phyloP scores from a whole-genome alignment of 257 asterid species.

The Verbena officinalis region DNA sequence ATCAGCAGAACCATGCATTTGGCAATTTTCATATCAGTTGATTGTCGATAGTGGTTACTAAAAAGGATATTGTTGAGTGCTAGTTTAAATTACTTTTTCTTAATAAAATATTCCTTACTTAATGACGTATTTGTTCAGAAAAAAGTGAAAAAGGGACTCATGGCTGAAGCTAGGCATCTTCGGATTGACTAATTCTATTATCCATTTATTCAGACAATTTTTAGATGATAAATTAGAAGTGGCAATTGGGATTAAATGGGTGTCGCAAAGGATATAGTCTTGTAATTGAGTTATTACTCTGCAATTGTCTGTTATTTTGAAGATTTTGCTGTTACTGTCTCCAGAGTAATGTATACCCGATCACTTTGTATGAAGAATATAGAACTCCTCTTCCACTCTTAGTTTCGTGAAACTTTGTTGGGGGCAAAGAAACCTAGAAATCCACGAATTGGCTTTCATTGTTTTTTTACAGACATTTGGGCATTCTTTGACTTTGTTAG shows the following conservation, averaged over 20 bases:
- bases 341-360: no score
- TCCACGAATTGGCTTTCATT: background rate
- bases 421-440: no score
- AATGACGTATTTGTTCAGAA: background rate
- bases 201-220: no score
- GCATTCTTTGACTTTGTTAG: conserved; percentile 29
- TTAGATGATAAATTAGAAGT: no score
- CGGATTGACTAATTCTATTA: no score
- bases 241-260: no score
- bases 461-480: background rate
- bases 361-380: background rate
- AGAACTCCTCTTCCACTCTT: background rate
- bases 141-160: background rate
- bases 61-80: background rate
- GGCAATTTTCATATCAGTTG: background rate
- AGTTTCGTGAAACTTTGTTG: background rate
- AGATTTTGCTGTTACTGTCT: background rate
- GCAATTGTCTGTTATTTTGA: background rate
- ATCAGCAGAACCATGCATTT: background rate
- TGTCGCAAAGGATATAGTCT: no score
- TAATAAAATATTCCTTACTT: background rate
- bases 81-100: background rate
- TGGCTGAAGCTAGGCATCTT: background rate
- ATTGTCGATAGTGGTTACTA: background rate
- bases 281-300: no score